phyloP scores from a whole-genome alignment of 345 rosid genomes.

The thale cress (Arabidopsis thaliana) region TAIR10.1 NC_003074.8:21663501-21664000 shows the following conservation, averaged over 20 bases:
- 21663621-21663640: conserved; percentile 90
- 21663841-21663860: conserved; percentile 81
- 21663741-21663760: conserved; percentile 29
- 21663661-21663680: conserved; percentile 95
- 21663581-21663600: conserved; percentile 76
- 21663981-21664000: conserved; percentile 18
- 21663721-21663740: conserved; percentile 47
- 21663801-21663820: conserved; percentile 9
- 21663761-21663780: conserved; percentile 32
- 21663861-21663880: conserved; percentile 42
- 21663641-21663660: conserved; percentile 98
- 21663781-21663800: background rate
- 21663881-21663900: conserved; percentile 33
- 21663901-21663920: background rate
- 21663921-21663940: conserved; percentile 10
- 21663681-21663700: conserved; percentile 99
- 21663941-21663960: background rate
- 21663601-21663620: conserved; percentile 72
- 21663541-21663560: conserved; percentile 85
- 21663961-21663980: background rate
- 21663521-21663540: conserved; percentile 52
- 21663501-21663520: background rate
- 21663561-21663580: conserved; percentile 89
- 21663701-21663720: conserved; percentile 49
- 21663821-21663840: conserved; percentile 51